phyloP scores from a whole-genome alignment of 2,329 filamentous ascomycete genomes.

The Rosellinia necatrix region DNA sequence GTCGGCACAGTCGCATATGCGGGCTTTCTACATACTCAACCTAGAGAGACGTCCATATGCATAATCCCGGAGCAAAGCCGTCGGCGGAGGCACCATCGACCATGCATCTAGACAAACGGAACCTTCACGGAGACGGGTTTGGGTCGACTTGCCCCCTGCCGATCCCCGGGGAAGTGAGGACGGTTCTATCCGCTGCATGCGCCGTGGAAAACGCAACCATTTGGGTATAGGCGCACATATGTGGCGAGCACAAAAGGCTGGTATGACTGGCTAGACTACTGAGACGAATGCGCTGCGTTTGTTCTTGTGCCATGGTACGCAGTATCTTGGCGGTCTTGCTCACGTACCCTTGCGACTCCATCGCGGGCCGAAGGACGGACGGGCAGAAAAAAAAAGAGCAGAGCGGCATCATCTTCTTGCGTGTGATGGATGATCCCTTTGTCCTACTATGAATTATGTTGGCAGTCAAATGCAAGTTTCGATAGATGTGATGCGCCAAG shows the following conservation, averaged over 20 bases:
- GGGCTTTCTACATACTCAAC: no score
- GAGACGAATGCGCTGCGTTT: neutral
- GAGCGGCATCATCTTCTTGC: neutral
- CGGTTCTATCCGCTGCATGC: conserved; percentile 11
- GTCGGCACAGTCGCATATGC: neutral
- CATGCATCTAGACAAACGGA: conserved; percentile 16
- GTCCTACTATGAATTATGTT: neutral
- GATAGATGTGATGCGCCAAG: conserved; percentile 12
- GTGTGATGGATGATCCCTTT: neutral
- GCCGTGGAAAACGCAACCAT: conserved; percentile 13
- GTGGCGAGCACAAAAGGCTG: no score
- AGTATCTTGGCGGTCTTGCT: conserved; percentile 15
- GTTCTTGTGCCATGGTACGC: conserved; percentile 6
- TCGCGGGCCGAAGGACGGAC: conserved; percentile 3
- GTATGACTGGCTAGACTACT: neutral
- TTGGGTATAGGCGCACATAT: no score
- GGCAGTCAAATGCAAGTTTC: neutral
- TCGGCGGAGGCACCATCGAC: no score
- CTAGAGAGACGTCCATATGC: no score
- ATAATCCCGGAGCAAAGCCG: neutral
- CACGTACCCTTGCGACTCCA: neutral
- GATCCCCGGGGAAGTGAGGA: conserved; percentile 3
- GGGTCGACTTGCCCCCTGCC: conserved; percentile 16
- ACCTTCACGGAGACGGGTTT: conserved; percentile 9
- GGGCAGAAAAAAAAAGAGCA: neutral